Base-by-base conservation (phyloP, 768 basidiomycete genomes). In the Lactarius evosmus region DNA sequence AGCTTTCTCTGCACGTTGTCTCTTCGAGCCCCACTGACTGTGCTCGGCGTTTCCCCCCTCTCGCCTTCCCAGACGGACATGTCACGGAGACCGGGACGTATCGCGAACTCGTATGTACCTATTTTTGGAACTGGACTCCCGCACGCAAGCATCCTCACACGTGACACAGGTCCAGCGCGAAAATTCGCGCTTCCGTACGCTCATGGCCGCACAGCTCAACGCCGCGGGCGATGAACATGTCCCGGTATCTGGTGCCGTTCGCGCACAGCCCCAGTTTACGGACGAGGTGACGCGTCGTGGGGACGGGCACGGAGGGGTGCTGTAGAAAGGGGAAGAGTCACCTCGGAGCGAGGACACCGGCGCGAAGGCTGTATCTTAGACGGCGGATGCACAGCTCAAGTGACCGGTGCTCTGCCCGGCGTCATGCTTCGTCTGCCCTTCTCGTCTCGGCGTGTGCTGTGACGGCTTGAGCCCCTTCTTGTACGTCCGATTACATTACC, bases 131-230 rank as follows among this genome's bases (percentile, higher is more conserved):
- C n/a, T 54, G 17, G 17, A 30, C 34, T 56, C 16, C 2, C 41
- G 22, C 22, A 29, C 3, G 1, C 41, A 52, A 25, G 19, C 22
- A 50, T 62, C 1, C 56, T 34, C 34, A 12, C 66, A 33, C 58
- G 36, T 9, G 19, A 32, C 58, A 11, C 66, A 90, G 89, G 81
- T 88, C n/a, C 79, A 82, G 65, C 80, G 80, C 30, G 76, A 78
- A 58, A 84, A 87, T 70, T 94, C 93, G 49, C 81, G 93, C 58
- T 97, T 97, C 80, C 83, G 93, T 12, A 77, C 79, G 8, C 80
- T 97, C 53, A 95, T 97, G 93, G 91, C 92, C 27, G 92, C 93
- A 3, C 95, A 97, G 71, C 77, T 96, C 51, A 83, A 78, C 63
- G 82, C 89, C 5, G 78, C 77, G 7, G 63, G 29, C 11, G 60